Conservation (phyloP, 2,329 filamentous ascomycete genomes). For the Penicillium brevicompactum region DNA sequence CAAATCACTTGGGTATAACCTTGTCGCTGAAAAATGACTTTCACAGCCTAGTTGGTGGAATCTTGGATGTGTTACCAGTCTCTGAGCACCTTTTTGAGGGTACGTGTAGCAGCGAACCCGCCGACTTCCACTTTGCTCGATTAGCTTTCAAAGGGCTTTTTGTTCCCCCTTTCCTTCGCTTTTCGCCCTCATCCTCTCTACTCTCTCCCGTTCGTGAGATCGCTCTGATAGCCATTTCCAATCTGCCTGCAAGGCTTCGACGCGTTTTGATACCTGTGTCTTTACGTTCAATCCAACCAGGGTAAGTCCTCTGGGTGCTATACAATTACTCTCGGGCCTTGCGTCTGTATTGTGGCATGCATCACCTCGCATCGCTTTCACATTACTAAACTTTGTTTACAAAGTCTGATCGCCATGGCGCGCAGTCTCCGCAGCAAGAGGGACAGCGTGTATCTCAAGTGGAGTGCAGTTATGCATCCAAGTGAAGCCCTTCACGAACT, state of each 20-base stretch:
- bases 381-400: background rate
- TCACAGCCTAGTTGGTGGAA: no score
- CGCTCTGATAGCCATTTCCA: background rate
- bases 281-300: background rate
- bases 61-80: no score
- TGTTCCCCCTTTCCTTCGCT: no score
- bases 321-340: background rate
- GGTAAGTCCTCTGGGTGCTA: background rate
- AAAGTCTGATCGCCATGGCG: background rate
- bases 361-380: background rate
- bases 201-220: no score
- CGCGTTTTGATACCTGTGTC: background rate
- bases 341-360: background rate
- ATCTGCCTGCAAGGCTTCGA: background rate
- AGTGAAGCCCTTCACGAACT: slow-evolving; percentile 33
- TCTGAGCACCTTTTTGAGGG: no score
- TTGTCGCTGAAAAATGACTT: no score
- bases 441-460: slow-evolving; percentile 13
- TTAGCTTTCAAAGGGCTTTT: no score
- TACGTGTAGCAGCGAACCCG: no score
- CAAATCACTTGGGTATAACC: no score
- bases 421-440: background rate
- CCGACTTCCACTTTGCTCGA: no score
- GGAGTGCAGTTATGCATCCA: slow-evolving; percentile 18
- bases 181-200: no score